These are phyloP conservation scores for Penicillium bialowiezense DNA, from an alignment of 495 filamentous ascomycete genomes.

Conservation along the genomic window DNA sequence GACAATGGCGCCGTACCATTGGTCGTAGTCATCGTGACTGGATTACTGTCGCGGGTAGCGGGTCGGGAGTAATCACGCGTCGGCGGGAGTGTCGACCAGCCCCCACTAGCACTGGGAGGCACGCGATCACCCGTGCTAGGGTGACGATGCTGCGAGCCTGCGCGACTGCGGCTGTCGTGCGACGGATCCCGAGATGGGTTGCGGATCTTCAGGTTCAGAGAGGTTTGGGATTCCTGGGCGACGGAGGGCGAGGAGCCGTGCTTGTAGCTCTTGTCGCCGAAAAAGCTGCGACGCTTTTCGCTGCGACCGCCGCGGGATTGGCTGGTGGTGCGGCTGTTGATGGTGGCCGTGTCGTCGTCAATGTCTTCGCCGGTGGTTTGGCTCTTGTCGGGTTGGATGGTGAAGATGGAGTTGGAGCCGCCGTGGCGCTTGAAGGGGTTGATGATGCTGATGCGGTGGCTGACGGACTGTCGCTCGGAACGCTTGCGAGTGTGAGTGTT, in stretches of 20 bases:
- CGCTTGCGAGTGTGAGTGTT: slow-evolving; percentile 34
- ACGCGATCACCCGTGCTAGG: slow-evolving; percentile 19
- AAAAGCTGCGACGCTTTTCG: slow-evolving; percentile 41
- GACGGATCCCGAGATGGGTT: slow-evolving; percentile 36
- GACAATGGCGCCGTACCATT: slow-evolving; percentile 10
- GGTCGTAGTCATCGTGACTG: slow-evolving; percentile 12
- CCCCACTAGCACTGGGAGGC: slow-evolving; percentile 26
- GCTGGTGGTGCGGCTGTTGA: slow-evolving; percentile 43
- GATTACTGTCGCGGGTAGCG: slow-evolving; percentile 31
- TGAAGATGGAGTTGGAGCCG: slow-evolving; percentile 33
- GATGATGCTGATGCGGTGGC: slow-evolving; percentile 48
- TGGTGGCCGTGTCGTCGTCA: slow-evolving; percentile 42
- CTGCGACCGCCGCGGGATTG: slow-evolving; percentile 37
- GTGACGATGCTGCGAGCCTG: slow-evolving; percentile 30
- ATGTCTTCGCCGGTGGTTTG: slow-evolving; percentile 23
- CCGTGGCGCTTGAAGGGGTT: slow-evolving; percentile 49
- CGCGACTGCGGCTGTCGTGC: slow-evolving; percentile 32
- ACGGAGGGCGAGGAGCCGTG: slow-evolving; percentile 37
- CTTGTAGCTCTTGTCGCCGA: slow-evolving; percentile 37
- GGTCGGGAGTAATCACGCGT: slow-evolving; percentile 39
- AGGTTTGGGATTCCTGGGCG: slow-evolving; percentile 24
- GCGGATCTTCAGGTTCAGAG: slow-evolving; percentile 28
- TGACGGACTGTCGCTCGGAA: slow-evolving; percentile 39
- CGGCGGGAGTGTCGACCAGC: slow-evolving; percentile 41
- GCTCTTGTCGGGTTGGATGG: slow-evolving; percentile 29